These are phyloP conservation scores for Ordospora colligata DNA, from an alignment of 371 early-diverging fungal species.

Conservation along the genomic window DNA sequence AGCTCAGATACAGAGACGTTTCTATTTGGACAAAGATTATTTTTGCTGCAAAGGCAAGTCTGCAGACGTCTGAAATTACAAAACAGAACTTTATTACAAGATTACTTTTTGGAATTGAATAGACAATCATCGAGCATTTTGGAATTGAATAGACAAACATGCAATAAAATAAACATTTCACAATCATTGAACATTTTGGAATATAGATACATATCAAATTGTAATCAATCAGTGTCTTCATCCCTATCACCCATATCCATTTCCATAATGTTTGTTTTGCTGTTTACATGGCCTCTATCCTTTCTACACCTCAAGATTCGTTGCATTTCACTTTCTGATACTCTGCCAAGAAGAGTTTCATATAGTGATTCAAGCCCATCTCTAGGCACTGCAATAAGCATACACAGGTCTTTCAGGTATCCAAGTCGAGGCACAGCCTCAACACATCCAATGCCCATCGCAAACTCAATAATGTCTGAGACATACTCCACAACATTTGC, in stretches of 20 bases:
- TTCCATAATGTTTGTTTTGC: not conserved
- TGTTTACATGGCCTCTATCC: slow-evolving; percentile 2
- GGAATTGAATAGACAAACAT: not conserved
- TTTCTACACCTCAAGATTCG: slow-evolving; percentile 34
- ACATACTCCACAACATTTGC: slow-evolving; percentile 23
- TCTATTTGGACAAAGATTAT: not conserved
- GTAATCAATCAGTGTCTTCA: too few relatives aligned
- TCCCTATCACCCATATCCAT: too few relatives aligned
- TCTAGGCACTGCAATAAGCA: slow-evolving; percentile 21
- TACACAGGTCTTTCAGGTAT: slow-evolving; percentile 19
- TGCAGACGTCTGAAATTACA: not conserved
- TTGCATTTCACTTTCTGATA: slow-evolving; percentile 36
- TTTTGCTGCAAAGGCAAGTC: not conserved
- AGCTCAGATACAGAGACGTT: not conserved
- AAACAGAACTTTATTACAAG: not conserved
- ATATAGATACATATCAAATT: too few relatives aligned
- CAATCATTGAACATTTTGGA: too few relatives aligned
- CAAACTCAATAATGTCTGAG: slow-evolving; percentile 23
- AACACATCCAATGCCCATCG: not conserved
- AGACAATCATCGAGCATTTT: not conserved
- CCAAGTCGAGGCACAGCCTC: not conserved
- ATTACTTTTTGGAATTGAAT: not conserved
- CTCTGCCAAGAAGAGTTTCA: not conserved
- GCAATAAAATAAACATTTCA: too few relatives aligned
- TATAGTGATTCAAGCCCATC: slow-evolving; percentile 9